Percentiles rank a stretch among this genome's conserved stretches.
phyloP scores from a whole-genome alignment of 176 grass and related monocot species.

The Oryza rufipogon region DNA sequence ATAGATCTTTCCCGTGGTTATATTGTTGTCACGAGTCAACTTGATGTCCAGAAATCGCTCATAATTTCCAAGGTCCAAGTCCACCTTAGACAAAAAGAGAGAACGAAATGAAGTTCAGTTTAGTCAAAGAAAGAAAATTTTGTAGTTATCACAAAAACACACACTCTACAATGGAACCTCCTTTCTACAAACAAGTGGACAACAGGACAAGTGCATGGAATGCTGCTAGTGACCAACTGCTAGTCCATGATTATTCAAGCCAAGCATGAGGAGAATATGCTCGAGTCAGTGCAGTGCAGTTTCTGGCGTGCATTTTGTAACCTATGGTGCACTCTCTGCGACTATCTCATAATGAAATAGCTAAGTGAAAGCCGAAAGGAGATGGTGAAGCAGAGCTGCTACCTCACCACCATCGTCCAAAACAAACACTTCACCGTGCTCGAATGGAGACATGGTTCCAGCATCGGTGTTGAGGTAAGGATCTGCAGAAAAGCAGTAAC shows the following conservation, averaged over 20 bases:
- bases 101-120: not conserved
- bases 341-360: not conserved
- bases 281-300: constrained; percentile 4
- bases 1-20: constrained; percentile 97
- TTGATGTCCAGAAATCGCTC: constrained; percentile 96
- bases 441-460: constrained; percentile 97
- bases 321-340: not conserved
- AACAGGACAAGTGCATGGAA: constrained; percentile 41
- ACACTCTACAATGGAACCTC: not conserved
- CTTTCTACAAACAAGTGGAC: constrained; percentile 14
- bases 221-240: not conserved
- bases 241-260: not conserved
- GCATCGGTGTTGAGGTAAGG: constrained; percentile 98
- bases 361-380: not conserved
- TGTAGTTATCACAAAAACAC: not conserved
- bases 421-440: constrained; percentile 98
- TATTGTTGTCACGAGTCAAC: constrained; percentile 97
- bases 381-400: constrained; percentile 30
- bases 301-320: constrained; percentile 29
- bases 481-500: constrained; percentile 61
- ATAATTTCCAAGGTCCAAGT: constrained; percentile 98
- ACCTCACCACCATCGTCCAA: constrained; percentile 99
- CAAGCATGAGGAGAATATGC: not conserved
- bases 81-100: constrained; percentile 66
- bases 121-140: constrained; percentile 23